Conservation (phyloP, 169 alveolate genomes). For the Toxoplasma gondii region DNA sequence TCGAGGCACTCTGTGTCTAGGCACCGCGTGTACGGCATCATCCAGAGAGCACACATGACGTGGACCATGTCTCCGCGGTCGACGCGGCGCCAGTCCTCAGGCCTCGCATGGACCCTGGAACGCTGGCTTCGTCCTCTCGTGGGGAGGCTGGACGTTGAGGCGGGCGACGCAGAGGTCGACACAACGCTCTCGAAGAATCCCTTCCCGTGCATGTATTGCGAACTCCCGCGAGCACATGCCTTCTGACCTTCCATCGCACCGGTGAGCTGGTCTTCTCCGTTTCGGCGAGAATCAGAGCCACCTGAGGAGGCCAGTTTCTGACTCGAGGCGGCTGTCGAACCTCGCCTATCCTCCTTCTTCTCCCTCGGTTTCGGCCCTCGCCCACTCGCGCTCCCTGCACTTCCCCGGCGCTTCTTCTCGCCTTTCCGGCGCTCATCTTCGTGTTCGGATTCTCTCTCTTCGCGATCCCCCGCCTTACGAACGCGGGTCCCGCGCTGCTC, state of each 20-base stretch:
- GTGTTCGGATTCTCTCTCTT: not conserved
- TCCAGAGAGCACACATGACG: conserved; percentile 63
- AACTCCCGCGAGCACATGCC: no score
- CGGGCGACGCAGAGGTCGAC: no score
- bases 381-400: not conserved
- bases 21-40: conserved; percentile 68
- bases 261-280: no score
- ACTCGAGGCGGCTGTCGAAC: no score
- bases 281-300: no score
- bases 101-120: not conserved
- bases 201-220: no score
- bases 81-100: not conserved
- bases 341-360: not conserved
- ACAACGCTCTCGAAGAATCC: no score
- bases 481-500: not conserved
- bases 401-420: not conserved
- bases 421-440: not conserved
- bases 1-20: conserved; percentile 66
- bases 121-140: not conserved
- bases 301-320: no score
- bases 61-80: conserved; percentile 53
- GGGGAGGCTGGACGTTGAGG: not conserved
- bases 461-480: not conserved
- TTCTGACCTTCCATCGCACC: no score
- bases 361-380: not conserved